These are phyloP conservation scores for Fragaria vesca DNA, from an alignment of 306 rosid species.

Conservation along the genomic window DNA sequence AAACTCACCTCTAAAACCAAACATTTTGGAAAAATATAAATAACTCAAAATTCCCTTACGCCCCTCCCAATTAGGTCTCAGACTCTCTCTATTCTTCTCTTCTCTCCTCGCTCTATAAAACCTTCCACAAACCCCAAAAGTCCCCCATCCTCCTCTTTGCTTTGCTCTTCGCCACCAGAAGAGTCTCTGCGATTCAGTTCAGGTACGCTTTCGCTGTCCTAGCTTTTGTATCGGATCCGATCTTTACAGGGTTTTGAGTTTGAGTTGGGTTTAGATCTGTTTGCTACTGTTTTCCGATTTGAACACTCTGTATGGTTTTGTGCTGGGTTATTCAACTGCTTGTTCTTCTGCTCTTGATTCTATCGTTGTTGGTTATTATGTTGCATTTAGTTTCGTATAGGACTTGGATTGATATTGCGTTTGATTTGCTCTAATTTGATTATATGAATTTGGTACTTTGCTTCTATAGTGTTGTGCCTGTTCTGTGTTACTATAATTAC, in stretches of 20 bases:
- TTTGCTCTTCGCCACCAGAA: neutral
- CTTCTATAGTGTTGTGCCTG: neutral
- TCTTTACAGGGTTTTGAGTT: neutral
- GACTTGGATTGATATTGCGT: neutral
- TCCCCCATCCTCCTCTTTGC: neutral
- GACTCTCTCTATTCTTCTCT: neutral
- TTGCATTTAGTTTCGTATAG: neutral
- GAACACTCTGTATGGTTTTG: conserved; percentile 10
- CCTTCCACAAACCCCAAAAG: conserved; percentile 40
- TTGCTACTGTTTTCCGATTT: conserved; percentile 19
- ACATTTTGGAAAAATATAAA: neutral
- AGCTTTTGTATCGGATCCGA: conserved; percentile 21
- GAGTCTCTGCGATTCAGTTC: conserved; percentile 24
- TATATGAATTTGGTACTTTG: neutral
- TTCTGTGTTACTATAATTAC: neutral
- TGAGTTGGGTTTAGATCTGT: conserved; percentile 48
- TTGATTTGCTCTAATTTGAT: neutral
- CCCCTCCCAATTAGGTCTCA: conserved; percentile 22
- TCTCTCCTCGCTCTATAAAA: conserved; percentile 20
- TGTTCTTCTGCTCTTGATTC: neutral
- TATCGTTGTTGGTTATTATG: neutral
- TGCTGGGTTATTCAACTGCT: no score
- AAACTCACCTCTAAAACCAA: neutral
- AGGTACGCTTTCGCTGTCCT: conserved; percentile 33
- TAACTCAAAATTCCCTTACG: conserved; percentile 30